Percentiles rank a stretch among this genome's conserved stretches.
phyloP scores from a whole-genome alignment of 176 grass and related monocot species.

The Zoysia japonica region DNA sequence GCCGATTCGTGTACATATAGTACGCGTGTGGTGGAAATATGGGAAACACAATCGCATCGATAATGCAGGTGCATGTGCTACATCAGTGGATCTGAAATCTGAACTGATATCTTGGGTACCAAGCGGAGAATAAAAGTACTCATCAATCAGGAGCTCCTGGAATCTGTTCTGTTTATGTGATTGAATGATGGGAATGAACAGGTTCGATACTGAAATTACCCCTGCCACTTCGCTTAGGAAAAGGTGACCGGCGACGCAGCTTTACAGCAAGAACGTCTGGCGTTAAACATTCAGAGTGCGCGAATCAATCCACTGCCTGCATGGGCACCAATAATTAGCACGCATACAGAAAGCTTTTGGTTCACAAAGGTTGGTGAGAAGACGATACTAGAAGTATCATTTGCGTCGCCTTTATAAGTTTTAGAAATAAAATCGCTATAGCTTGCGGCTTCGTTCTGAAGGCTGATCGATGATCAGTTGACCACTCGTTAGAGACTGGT shows the following conservation, averaged over 20 bases:
- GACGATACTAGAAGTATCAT: background rate
- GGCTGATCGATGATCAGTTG: background rate
- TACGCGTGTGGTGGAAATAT: background rate
- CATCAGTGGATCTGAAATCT: background rate
- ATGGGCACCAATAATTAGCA: slow-evolving; percentile 15
- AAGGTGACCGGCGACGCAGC: slow-evolving; percentile 1
- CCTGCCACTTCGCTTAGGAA: background rate
- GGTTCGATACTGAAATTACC: background rate
- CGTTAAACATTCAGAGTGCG: background rate
- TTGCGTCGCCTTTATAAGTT: slow-evolving; percentile 5
- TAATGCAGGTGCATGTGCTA: background rate
- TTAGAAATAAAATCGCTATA: background rate
- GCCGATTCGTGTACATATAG: background rate
- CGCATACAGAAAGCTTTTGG: background rate
- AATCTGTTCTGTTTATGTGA: background rate
- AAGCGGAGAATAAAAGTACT: background rate
- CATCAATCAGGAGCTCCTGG: too few relatives aligned
- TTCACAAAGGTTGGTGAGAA: background rate
- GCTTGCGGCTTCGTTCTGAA: background rate
- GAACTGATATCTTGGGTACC: background rate
- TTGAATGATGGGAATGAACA: background rate
- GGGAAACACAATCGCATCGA: too few relatives aligned
- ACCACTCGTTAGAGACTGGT: background rate
- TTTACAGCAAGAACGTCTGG: background rate
- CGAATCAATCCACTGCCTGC: background rate